Percentiles rank a stretch among this genome's conserved stretches.
phyloP scores from a whole-genome alignment of 2,329 filamentous ascomycete species.

The Xylariales sp. region DNA sequence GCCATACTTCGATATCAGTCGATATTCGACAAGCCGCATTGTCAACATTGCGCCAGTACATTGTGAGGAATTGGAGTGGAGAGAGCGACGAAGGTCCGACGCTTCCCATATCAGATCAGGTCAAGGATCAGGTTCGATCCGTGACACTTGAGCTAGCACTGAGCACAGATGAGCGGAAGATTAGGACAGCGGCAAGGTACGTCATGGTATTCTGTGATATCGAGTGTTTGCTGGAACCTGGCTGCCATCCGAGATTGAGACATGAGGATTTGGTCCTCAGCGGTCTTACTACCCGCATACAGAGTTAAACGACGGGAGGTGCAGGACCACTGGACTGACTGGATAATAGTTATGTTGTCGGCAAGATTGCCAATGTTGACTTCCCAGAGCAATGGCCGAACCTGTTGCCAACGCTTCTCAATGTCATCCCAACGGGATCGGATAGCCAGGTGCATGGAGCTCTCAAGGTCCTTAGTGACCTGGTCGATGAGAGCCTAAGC shows the following conservation, averaged over 20 bases:
- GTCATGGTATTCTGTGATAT: conserved; percentile 22
- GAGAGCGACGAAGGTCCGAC: conserved; percentile 63
- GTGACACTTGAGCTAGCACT: conserved; percentile 74
- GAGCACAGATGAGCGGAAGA: conserved; percentile 72
- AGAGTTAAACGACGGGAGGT: too few species aligned
- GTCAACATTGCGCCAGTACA: conserved; percentile 74
- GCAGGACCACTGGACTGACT: too few species aligned
- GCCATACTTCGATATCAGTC: conserved; percentile 66
- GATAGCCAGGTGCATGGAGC: conserved; percentile 85
- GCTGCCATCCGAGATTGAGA: too few species aligned
- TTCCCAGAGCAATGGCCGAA: conserved; percentile 95
- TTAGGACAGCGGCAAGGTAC: conserved; percentile 84
- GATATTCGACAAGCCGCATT: conserved; percentile 80
- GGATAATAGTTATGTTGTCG: conserved; percentile 66
- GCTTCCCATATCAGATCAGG: conserved; percentile 65
- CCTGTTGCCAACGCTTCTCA: conserved; percentile 75
- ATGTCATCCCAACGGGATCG: conserved; percentile 68
- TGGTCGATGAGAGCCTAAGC: conserved; percentile 89
- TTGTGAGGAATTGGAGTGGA: conserved; percentile 78
- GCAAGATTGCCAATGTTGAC: conserved; percentile 89
- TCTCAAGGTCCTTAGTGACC: conserved; percentile 78
- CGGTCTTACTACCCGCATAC: too few species aligned
- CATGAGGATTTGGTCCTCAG: too few species aligned
- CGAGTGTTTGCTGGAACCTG: too few species aligned
- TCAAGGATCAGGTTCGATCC: conserved; percentile 68